phyloP scores from a whole-genome alignment of 345 rosid genomes.

The Salix udensis region DNA sequence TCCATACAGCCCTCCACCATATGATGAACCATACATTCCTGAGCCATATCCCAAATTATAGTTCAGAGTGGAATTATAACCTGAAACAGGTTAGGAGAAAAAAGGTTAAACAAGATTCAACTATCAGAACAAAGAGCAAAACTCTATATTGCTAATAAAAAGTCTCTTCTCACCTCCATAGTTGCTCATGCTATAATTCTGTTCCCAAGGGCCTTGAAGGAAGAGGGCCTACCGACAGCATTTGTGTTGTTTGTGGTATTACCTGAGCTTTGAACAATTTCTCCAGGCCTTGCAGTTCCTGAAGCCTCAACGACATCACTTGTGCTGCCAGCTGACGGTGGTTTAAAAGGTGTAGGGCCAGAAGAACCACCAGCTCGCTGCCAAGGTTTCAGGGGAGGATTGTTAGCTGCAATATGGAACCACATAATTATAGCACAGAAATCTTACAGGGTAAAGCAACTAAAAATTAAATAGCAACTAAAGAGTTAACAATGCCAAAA shows the following conservation, averaged over 20 bases:
- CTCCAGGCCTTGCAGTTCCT: conserved; percentile 20
- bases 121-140: neutral
- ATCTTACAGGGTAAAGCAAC: neutral
- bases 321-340: conserved; percentile 22
- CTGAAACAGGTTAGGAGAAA: neutral
- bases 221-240: conserved; percentile 5
- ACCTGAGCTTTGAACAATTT: conserved; percentile 5
- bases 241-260: conserved; percentile 4
- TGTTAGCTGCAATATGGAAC: conserved; percentile 12
- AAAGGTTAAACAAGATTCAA: neutral
- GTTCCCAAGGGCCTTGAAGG: conserved; percentile 18
- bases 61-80: conserved; percentile 9
- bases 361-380: conserved; percentile 11
- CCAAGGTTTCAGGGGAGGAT: conserved; percentile 27
- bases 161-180: conserved; percentile 6
- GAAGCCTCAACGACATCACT: conserved; percentile 21
- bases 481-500: neutral
- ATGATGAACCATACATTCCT: conserved; percentile 11
- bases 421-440: neutral
- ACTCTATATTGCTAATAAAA: neutral
- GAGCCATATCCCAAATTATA: conserved; percentile 11
- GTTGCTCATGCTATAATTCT: neutral
- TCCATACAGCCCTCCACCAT: conserved; percentile 1
- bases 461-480: neutral
- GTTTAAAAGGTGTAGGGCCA: conserved; percentile 20